Conservation (phyloP, 768 basidiomycete genomes). For the Rossbeevera mucosa region DNA sequence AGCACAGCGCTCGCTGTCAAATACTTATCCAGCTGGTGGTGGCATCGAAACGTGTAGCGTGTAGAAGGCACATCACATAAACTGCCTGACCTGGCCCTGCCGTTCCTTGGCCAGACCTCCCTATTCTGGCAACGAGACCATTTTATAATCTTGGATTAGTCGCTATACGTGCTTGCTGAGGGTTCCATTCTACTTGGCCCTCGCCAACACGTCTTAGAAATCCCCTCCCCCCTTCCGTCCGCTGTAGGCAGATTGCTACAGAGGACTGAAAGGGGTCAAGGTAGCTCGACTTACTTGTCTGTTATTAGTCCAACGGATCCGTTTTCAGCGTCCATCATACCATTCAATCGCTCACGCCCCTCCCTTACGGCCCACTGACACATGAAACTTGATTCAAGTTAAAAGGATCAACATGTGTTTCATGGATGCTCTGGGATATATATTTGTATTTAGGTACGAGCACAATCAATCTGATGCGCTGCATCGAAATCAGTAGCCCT, state of each 20-base stretch:
- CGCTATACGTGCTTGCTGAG: too few species aligned
- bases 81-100: neutral
- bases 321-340: neutral
- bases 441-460: neutral
- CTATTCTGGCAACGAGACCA: neutral
- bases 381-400: neutral
- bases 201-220: neutral
- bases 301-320: neutral
- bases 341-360: neutral
- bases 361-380: neutral
- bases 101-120: conserved; percentile 2
- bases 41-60: neutral
- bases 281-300: neutral
- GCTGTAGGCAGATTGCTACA: conserved; percentile 22
- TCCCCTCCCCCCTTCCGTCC: conserved; percentile 18
- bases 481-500: neutral
- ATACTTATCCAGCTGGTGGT: neutral
- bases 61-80: neutral
- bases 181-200: neutral
- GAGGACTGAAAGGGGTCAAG: conserved; percentile 19
- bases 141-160: neutral
- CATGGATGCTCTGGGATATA: conserved; percentile 5
- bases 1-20: neutral
- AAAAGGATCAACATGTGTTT: neutral
- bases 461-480: neutral